Evolutionary conservation across 2,329 filamentous ascomycete species (phyloP).

Genomic region (Fusarium sp.): DNA sequence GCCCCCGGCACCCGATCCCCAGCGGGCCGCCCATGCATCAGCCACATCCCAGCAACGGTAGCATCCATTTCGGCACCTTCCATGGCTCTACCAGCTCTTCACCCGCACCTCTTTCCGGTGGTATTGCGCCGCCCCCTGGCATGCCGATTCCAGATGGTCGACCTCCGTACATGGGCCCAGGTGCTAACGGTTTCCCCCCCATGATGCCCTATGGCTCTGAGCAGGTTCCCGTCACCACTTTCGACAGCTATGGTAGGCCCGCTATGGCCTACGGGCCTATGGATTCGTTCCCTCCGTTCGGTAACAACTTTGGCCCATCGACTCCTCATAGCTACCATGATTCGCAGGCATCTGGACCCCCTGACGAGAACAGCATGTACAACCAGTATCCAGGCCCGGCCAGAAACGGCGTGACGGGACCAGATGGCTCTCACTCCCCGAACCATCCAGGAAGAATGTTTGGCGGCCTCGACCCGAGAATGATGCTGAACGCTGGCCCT

Average conservation of each 20-base stretch:
- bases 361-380: conserved; percentile 56
- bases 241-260: conserved; percentile 53
- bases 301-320: conserved; percentile 60
- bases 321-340: conserved; percentile 71
- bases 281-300: conserved; percentile 48
- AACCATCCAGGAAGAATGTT: conserved; percentile 47
- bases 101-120: conserved; percentile 61
- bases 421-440: conserved; percentile 45
- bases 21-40: conserved; percentile 58
- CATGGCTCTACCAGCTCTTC: conserved; percentile 68
- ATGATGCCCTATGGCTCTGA: conserved; percentile 51
- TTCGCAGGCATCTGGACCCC: conserved; percentile 66
- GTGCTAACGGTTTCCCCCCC: conserved; percentile 51
- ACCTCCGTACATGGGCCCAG: conserved; percentile 47
- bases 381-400: conserved; percentile 53
- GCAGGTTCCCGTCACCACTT: conserved; percentile 47
- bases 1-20: conserved; percentile 46
- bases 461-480: conserved; percentile 44
- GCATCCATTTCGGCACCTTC: conserved; percentile 66
- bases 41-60: conserved; percentile 64
- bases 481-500: conserved; percentile 47
- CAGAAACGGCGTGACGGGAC: conserved; percentile 49
- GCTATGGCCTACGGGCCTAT: conserved; percentile 48
- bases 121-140: conserved; percentile 61
- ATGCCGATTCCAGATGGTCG: conserved; percentile 50